Evolutionary conservation across 129 eudicot genomes (phyloP).

Genomic region (Oenanthe sinensis): DNA sequence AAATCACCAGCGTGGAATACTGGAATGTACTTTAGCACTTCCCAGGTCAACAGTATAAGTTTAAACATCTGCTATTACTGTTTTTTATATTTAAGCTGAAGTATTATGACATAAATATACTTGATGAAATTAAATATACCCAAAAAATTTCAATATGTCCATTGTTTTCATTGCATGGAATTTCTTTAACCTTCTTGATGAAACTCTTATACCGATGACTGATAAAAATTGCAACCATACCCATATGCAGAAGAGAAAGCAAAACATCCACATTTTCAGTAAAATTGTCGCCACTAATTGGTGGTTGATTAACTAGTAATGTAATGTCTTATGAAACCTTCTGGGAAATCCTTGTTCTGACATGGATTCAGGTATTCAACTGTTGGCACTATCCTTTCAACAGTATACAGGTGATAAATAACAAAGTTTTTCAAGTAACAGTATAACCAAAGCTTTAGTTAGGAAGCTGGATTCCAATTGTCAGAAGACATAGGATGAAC

Average conservation of each 20-base stretch:
- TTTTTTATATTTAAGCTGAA: background rate
- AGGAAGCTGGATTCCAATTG: background rate
- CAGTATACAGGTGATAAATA: background rate
- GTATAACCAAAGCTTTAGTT: background rate
- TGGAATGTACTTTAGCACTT: background rate
- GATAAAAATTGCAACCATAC: background rate
- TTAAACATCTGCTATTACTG: background rate
- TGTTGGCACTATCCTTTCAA: background rate
- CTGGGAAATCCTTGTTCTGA: background rate
- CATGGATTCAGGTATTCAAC: background rate
- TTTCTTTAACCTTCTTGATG: background rate
- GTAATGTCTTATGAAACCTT: background rate
- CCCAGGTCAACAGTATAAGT: background rate
- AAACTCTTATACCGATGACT: background rate
- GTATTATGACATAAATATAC: background rate
- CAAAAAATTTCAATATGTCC: background rate
- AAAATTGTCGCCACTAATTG: background rate
- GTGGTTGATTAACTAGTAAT: background rate
- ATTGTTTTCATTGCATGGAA: background rate
- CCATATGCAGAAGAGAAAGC: background rate
- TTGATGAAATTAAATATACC: too few species aligned
- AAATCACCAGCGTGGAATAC: background rate
- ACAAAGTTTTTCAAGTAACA: background rate
- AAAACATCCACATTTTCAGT: background rate
- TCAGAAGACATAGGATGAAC: background rate